phyloP scores from a whole-genome alignment of 768 basidiomycete genomes.

The Phanerochaete carnosa region DNA sequence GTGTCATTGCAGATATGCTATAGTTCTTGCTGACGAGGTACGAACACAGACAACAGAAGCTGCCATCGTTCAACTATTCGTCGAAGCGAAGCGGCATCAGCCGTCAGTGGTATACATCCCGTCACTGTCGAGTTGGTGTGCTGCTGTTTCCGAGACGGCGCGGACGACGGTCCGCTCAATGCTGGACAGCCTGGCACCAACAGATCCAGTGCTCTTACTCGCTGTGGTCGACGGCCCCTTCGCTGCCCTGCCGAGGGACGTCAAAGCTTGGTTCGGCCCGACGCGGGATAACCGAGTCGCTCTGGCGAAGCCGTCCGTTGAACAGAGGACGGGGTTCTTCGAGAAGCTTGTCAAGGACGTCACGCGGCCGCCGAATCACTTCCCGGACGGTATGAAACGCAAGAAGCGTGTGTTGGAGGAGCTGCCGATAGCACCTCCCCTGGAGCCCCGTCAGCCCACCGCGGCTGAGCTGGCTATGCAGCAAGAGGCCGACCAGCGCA shows the following conservation, averaged over 20 bases:
- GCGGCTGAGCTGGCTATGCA: conserved; percentile 80
- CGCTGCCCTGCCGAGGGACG: conserved; percentile 70
- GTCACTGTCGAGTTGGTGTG: conserved; percentile 81
- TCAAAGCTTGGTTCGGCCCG: conserved; percentile 88
- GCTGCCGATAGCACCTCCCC: conserved; percentile 84
- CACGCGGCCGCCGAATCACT: conserved; percentile 75
- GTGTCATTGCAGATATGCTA: conserved; percentile 25
- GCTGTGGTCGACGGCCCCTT: conserved; percentile 83
- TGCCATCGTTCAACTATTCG: conserved; percentile 89
- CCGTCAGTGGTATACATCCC: conserved; percentile 96
- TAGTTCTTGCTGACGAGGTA: neutral
- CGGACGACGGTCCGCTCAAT: conserved; percentile 84
- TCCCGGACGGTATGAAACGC: conserved; percentile 85
- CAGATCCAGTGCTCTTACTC: conserved; percentile 90
- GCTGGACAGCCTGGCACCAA: conserved; percentile 87
- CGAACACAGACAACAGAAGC: conserved; percentile 76
- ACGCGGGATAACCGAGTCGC: conserved; percentile 72
- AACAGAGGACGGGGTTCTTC: conserved; percentile 76
- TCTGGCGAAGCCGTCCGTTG: conserved; percentile 46
- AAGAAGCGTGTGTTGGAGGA: conserved; percentile 82
- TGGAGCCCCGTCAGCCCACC: conserved; percentile 80
- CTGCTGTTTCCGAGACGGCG: conserved; percentile 79
- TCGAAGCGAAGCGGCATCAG: conserved; percentile 96
- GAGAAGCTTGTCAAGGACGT: conserved; percentile 66
- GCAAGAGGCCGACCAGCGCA: conserved; percentile 74